These are phyloP conservation scores for Pezicula radicicola DNA, from an alignment of 2,329 filamentous ascomycete species.

Conservation along the genomic window DNA sequence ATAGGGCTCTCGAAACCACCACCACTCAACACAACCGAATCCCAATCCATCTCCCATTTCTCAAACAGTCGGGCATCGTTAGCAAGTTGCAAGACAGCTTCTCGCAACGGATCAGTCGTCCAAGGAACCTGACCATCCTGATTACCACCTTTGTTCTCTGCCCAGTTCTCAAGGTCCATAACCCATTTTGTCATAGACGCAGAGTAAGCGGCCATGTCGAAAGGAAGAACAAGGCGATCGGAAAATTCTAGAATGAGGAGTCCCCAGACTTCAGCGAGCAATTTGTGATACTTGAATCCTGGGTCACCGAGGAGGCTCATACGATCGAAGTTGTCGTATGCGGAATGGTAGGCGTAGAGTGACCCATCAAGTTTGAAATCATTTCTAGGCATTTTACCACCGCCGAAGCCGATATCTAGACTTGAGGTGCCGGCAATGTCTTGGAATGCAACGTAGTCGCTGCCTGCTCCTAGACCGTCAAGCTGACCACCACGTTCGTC, in stretches of 20 bases:
- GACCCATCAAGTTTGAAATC: constrained; percentile 41
- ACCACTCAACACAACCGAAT: constrained; percentile 63
- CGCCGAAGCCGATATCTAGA: constrained; percentile 75
- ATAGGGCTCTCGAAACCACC: constrained; percentile 74
- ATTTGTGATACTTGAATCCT: constrained; percentile 74
- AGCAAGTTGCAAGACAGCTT: constrained; percentile 61
- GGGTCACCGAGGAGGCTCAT: constrained; percentile 80
- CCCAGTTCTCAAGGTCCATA: constrained; percentile 64
- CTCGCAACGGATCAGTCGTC: constrained; percentile 49
- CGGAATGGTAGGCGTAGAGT: constrained; percentile 71
- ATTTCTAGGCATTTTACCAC: neutral
- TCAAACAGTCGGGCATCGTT: constrained; percentile 63
- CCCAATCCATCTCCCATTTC: constrained; percentile 76
- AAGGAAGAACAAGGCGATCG: constrained; percentile 77
- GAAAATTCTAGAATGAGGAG: constrained; percentile 83
- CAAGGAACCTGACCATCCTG: constrained; percentile 39
- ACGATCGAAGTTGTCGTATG: constrained; percentile 88
- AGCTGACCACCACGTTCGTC: constrained; percentile 59
- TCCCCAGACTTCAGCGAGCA: constrained; percentile 75
- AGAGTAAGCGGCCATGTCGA: constrained; percentile 76
- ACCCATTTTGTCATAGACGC: constrained; percentile 61
- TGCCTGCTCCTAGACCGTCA: constrained; percentile 67
- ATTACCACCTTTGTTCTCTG: constrained; percentile 51
- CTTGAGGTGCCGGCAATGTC: constrained; percentile 86
- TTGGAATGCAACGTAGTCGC: constrained; percentile 89